Percentiles rank a stretch among this genome's conserved stretches.
These are phyloP conservation scores for Choricystis sp. DNA, from an alignment of 139 green algal genomes.

Conservation along the genomic window DNA sequence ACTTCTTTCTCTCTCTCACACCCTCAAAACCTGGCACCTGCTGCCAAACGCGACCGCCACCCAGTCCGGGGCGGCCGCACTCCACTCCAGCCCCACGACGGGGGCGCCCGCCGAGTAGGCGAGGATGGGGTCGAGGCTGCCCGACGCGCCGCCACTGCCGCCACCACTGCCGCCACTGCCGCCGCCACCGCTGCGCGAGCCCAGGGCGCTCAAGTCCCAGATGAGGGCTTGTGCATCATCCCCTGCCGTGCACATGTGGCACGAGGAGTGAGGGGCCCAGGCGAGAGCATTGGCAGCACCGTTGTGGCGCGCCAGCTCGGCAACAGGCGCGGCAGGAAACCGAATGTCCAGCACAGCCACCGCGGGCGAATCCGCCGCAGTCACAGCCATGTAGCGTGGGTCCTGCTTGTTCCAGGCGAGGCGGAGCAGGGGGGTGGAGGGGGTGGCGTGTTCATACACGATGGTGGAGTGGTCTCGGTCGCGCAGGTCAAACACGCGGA, in stretches of 20 bases:
- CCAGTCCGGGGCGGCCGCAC: slow-evolving; percentile 63
- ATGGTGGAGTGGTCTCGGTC: slow-evolving; percentile 96
- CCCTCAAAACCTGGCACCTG: slow-evolving; percentile 81
- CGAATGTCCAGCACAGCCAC: slow-evolving; percentile 80
- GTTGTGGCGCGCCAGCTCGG: slow-evolving; percentile 65
- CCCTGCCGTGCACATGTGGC: slow-evolving; percentile 84
- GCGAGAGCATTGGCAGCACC: slow-evolving; percentile 70
- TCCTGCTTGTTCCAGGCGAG: slow-evolving; percentile 97
- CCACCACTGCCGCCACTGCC: slow-evolving; percentile 1
- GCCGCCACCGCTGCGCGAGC: no score
- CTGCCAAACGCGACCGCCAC: slow-evolving; percentile 77
- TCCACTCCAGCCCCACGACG: slow-evolving; percentile 89
- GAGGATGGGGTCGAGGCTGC: slow-evolving; percentile 76
- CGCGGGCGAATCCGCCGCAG: slow-evolving; percentile 59
- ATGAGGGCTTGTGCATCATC: slow-evolving; percentile 69
- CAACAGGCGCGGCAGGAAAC: slow-evolving; percentile 76
- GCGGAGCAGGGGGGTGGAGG: slow-evolving; percentile 71
- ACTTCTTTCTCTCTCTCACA: slow-evolving; percentile 34
- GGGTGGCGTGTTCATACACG: slow-evolving; percentile 78
- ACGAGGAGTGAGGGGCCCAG: slow-evolving; percentile 84
- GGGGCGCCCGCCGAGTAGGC: slow-evolving; percentile 78
- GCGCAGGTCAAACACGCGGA: slow-evolving; percentile 90
- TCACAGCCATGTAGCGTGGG: slow-evolving; percentile 85
- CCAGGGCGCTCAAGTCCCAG: slow-evolving; percentile 74
- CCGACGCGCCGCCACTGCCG: not conserved